Percentiles rank a stretch among this genome's conserved stretches.
Conservation (phyloP, 148 eudicot species). For the Diospyros kaki region DNA sequence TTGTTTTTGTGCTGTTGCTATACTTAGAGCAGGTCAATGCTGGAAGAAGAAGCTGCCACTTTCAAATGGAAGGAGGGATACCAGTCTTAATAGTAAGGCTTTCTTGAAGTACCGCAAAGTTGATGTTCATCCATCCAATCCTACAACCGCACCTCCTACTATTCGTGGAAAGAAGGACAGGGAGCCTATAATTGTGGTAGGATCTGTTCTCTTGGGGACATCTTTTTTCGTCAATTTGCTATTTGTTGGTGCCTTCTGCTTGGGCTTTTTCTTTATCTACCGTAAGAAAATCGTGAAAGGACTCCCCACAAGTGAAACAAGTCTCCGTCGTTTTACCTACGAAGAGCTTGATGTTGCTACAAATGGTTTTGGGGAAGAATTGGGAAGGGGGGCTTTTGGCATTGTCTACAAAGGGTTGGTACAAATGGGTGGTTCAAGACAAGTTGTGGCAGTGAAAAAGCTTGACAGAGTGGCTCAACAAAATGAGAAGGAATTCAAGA, state of each 20-base stretch:
- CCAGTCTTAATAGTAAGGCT: background rate
- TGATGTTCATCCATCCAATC: background rate
- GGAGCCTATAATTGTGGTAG: slow-evolving; percentile 1
- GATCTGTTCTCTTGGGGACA: slow-evolving; percentile 22
- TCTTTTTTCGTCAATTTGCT: slow-evolving; percentile 21
- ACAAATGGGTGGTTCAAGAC: too few relatives aligned
- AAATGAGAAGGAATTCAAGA: too few relatives aligned
- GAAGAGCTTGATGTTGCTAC: too few relatives aligned
- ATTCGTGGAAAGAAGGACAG: background rate
- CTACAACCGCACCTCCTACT: background rate
- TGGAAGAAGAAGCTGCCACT: slow-evolving; percentile 24
- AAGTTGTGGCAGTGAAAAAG: too few relatives aligned
- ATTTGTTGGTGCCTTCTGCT: slow-evolving; percentile 10
- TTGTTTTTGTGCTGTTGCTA: slow-evolving; percentile 17
- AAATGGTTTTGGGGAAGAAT: too few relatives aligned
- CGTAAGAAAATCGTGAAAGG: too few relatives aligned
- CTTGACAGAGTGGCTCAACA: too few relatives aligned
- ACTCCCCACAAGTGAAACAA: too few relatives aligned
- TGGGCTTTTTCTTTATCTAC: background rate
- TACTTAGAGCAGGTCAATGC: background rate
- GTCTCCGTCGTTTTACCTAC: too few relatives aligned
- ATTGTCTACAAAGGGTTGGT: too few relatives aligned
- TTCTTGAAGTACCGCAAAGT: slow-evolving; percentile 18
- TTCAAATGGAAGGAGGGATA: slow-evolving; percentile 14
- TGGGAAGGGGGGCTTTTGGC: too few relatives aligned